These are phyloP conservation scores for Thraustochytrium sp. DNA, from an alignment of 352 stramenopile genomes.

Conservation along the genomic window DNA sequence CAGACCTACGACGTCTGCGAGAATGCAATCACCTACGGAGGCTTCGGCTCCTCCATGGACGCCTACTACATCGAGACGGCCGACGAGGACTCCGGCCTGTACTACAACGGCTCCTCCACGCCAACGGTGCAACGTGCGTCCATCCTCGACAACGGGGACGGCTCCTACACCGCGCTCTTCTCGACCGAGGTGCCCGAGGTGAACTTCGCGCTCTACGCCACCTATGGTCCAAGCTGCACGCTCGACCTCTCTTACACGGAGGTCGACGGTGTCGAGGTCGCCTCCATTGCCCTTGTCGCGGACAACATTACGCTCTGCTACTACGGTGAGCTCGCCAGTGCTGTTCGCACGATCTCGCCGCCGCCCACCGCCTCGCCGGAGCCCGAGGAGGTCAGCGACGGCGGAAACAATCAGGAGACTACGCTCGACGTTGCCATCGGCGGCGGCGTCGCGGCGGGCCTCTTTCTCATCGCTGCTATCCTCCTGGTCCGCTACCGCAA, in stretches of 20 bases:
- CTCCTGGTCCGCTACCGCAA: neutral
- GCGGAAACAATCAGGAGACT: neutral
- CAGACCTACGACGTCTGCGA: neutral
- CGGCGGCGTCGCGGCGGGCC: neutral
- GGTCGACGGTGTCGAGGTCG: neutral
- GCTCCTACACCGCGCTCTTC: slow-evolving; percentile 10
- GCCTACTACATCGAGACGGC: neutral
- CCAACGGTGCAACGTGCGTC: neutral
- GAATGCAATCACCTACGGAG: neutral
- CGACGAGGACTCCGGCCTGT: neutral
- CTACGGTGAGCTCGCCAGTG: neutral
- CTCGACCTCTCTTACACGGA: neutral
- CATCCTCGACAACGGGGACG: slow-evolving; percentile 22
- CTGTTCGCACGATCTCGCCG: neutral
- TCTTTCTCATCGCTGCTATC: neutral
- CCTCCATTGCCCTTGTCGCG: neutral
- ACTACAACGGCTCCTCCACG: neutral
- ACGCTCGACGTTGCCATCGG: neutral
- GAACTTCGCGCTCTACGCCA: neutral
- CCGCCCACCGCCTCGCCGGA: neutral
- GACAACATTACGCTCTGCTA: neutral
- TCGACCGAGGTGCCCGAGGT: neutral
- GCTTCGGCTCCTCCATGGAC: neutral
- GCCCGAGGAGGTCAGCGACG: neutral
- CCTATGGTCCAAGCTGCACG: slow-evolving; percentile 3